Evolutionary conservation across 148 eudicot genomes (phyloP), one percentile per base, ranked within the genome.

Genomic region (Linanthus parryae): DNA sequence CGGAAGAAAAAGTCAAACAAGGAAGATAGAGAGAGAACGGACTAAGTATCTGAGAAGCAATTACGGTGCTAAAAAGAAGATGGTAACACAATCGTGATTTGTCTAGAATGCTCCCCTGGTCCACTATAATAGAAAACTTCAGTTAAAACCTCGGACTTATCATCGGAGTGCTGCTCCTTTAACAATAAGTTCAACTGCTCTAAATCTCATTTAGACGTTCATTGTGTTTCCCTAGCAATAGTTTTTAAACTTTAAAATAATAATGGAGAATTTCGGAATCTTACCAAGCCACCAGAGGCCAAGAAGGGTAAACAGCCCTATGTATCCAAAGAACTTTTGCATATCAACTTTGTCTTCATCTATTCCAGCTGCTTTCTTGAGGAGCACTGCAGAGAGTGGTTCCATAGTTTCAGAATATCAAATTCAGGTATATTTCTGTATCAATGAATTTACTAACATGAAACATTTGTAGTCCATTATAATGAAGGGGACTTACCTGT

Each of bases 201-300:
- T 10, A 42, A 2, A 16, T 42, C 20, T 42, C 9, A 34, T 9
- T 26, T 33, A 37, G 7, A 21, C 12, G 3, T 5, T 21, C 29
- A 33, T 14, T 27, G 48, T 21, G 4, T 10, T 25, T 24, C 2
- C 14, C 3, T 25, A 27, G 7, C 22, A 10, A 1, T 0, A 28
- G n/a, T n/a, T n/a, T n/a, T 48, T 2, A 16, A 9, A 50, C 18
- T 50, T 19, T 50, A 2, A 33, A 8, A 8, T 18, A 50, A 31
- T 1, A 51, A 19, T 20, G 0, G 0, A 23, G 15, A 14, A 26
- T 5, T 38, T n/a, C n/a, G n/a, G n/a, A 38, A 7, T 53, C 84
- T 77, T 75, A 89, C 97, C 84, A 44, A 84, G 85, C 97, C 97
- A 89, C 97, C 97, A 89, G 52, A 89, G 90, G n/a, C 82, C 72